Evolutionary conservation across 2,329 filamentous ascomycete genomes (phyloP), one percentile per base, ranked within the genome.

Genomic region (Fulvia fulva): DNA sequence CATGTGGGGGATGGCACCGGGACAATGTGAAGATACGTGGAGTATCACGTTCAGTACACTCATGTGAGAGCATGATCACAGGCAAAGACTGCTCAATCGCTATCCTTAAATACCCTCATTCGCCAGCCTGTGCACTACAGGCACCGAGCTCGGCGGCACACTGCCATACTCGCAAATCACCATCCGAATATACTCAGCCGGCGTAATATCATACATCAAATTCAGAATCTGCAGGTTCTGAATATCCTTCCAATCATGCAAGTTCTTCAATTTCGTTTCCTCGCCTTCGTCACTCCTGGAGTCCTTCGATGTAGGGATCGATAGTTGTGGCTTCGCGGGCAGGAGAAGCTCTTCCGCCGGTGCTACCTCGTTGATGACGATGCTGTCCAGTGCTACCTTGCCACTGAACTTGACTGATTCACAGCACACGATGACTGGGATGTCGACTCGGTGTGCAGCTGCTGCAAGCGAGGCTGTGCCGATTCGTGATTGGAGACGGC

Each of bases 361-460:
- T 76, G 85, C 91, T 62, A 97, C 87, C 78, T 99, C 94, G 73
- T 99, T 99, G 69, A 91, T 87, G 44, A 94, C 93, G 65, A 97
- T 90, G 23, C 91, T 93, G 75, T 97, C 94, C 14, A 95, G 85
- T 6, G 91, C 89, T 11, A 97, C 90, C 58, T 91, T 87, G 67
- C 91, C 87, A 68, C 94, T 89, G 73, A 97, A 97, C 76, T 97
- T 99, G 77, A 97, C 87, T 3, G 89, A 94, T 77, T 97, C 93
- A 74, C 91, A 96, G 59, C 95, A 88, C 2, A 95, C 90, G 32
- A 95, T 87, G 58, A 97, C 90, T 0, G 90, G 89, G 37, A 92
- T 84, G 58, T 88, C 87, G 21, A 86, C 80, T 57, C 89, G 85
- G 53, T 87, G 85, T 5, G 92, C 93, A 44, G 88, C 86, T 79